Percentiles rank a stretch among this genome's conserved stretches.
Conservation (phyloP, 192 early-diverging fungal genomes). For the Entomortierella chlamydospora region DNA sequence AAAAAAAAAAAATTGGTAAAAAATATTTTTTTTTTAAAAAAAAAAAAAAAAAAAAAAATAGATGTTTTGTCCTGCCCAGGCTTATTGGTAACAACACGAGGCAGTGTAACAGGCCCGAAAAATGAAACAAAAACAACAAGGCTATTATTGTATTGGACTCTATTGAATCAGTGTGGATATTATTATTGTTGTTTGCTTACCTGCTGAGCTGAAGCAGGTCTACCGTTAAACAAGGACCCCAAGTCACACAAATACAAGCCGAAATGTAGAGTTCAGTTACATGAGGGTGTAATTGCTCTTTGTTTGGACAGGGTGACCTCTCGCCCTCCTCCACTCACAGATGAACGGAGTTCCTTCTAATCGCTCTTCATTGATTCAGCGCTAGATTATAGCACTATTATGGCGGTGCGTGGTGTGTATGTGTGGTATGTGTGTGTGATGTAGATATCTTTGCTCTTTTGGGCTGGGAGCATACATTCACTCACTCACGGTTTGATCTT, state of each 20-base stretch:
- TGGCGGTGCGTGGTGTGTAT: too few relatives aligned
- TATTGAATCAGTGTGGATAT: too few relatives aligned
- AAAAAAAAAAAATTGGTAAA: too few relatives aligned
- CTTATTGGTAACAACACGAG: too few relatives aligned
- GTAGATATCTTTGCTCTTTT: not conserved
- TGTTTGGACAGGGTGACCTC: constrained; percentile 9
- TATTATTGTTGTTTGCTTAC: not conserved
- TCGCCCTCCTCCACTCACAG: not conserved
- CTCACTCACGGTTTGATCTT: not conserved
- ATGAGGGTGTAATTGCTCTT: not conserved
- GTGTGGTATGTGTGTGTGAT: too few relatives aligned
- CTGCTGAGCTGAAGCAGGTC: not conserved
- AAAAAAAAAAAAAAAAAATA: too few relatives aligned
- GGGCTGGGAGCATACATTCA: not conserved
- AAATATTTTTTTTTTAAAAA: too few relatives aligned
- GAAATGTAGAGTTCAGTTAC: not conserved
- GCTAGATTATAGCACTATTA: not conserved
- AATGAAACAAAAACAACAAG: too few relatives aligned
- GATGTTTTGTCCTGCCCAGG: too few relatives aligned
- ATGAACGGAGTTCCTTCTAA: not conserved
- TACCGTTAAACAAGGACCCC: not conserved
- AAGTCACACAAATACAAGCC: not conserved
- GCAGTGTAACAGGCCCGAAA: too few relatives aligned
- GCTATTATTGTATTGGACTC: too few relatives aligned
- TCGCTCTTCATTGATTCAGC: not conserved